A percentile compares a stretch with the other conserved stretches of the same genome.
Evolutionary conservation across 805 yeast genomes (phyloP).

Genomic region (Cyberlindnera euphorbiiphila): DNA sequence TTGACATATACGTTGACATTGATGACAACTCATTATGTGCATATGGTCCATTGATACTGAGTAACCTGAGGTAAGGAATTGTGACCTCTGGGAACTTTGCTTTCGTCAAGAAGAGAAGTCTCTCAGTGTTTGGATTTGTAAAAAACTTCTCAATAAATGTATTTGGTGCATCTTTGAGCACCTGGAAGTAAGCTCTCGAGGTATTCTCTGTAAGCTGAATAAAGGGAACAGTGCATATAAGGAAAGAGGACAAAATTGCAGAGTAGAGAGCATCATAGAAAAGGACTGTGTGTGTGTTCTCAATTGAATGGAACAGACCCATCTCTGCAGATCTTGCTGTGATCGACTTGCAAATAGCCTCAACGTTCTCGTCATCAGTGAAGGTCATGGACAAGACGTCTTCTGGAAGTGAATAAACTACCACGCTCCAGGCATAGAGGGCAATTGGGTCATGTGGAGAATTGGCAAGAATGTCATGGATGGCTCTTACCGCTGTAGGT

Average conservation of each 20-base stretch:
- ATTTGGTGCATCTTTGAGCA: slow-evolving; percentile 31
- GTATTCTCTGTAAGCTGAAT: slow-evolving; percentile 41
- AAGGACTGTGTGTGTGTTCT: slow-evolving; percentile 38
- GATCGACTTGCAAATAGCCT: slow-evolving; percentile 9
- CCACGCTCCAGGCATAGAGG: slow-evolving; percentile 64
- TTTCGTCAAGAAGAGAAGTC: slow-evolving; percentile 41
- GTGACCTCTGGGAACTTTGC: slow-evolving; percentile 74
- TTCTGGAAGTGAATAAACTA: slow-evolving; percentile 47
- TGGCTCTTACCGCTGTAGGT: slow-evolving; percentile 32
- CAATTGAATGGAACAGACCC: slow-evolving; percentile 45
- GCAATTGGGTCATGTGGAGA: slow-evolving; percentile 44
- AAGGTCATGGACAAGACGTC: slow-evolving; percentile 40
- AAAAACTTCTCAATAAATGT: slow-evolving; percentile 38
- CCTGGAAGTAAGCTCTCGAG: slow-evolving; percentile 29
- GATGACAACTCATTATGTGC: slow-evolving; percentile 60
- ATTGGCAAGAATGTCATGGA: slow-evolving; percentile 38
- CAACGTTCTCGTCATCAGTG: slow-evolving; percentile 22
- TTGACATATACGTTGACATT: slow-evolving; percentile 59
- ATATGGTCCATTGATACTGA: slow-evolving; percentile 59
- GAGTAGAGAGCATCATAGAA: slow-evolving; percentile 48
- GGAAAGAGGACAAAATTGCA: slow-evolving; percentile 37
- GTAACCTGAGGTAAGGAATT: slow-evolving; percentile 55
- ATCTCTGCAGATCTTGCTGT: slow-evolving; percentile 32
- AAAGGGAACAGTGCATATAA: slow-evolving; percentile 37
- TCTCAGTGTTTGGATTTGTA: slow-evolving; percentile 31